Evolutionary conservation across 208 protist species (phyloP), one percentile per base, ranked within the genome.

Genomic region (Wallacemonas sp.): DNA sequence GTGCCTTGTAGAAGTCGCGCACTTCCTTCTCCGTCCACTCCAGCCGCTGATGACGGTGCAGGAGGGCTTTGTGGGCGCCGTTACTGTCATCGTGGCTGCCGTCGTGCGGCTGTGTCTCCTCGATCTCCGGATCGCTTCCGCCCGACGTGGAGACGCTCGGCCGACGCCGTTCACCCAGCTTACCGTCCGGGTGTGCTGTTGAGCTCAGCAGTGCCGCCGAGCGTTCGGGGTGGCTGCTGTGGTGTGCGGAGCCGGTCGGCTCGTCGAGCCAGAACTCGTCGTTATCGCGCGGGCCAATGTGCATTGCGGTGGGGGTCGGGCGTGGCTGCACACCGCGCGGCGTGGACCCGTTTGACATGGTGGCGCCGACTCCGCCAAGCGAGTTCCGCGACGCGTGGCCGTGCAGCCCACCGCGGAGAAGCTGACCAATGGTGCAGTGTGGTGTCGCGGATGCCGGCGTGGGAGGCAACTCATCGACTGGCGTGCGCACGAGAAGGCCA

Each of bases 11-110:
- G 65, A 97, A 95, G 41, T 71, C 71, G 14, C 66, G 61, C 8
- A 92, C 64, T 46, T 97, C 90, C 16, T 76, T 84, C 26, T 92
- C 82, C 26, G 70, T 93, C 87, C 88, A 96, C 41, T 86, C 83
- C 26, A 80, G 72, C 21, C 82, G 68, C 30, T 76, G 62, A 2
- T 61, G 68, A 27, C 64, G 0, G 52, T n/a, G 36, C 55, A n/a
- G 43, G 32, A 16, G 2, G 24, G 64, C 19, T 16, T 12, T 19
- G 41, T 12, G 8, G 34, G 34, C 12, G 34, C 34, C 34, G 12
- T 47, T 6, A n/a, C 41, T n/a, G n/a, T n/a, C n/a, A n/a, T n/a
- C 41, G n/a, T n/a, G 5, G 17, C 5, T n/a, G 17, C 21, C 47
- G 5, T 55, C 47, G 26, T 6, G 14, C 5, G 4, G 0, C 14